phyloP scores from a whole-genome alignment of 768 basidiomycete species.

The Boletus reticuloceps region DNA sequence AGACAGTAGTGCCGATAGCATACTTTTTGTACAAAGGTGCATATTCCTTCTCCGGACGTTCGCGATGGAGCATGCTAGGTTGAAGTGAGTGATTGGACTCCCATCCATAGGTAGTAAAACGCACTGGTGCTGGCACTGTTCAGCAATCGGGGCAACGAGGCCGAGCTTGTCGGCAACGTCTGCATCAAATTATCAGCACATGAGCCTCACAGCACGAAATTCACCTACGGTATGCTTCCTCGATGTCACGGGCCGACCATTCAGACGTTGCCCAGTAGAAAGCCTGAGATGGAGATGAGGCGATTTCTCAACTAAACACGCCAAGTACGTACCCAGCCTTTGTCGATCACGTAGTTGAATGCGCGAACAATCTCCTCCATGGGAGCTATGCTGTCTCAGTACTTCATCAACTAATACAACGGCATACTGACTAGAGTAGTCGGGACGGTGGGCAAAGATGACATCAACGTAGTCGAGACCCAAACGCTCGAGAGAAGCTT shows the following conservation, averaged over 20 bases:
- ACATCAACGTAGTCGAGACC: conserved; percentile 54
- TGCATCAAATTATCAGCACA: conserved; percentile 9
- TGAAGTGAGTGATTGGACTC: background rate
- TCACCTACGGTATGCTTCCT: conserved; percentile 39
- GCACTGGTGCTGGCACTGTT: conserved; percentile 50
- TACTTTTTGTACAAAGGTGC: conserved; percentile 45
- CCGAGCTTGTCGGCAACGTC: conserved; percentile 50
- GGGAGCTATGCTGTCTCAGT: conserved; percentile 28
- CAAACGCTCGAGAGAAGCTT: conserved; percentile 48
- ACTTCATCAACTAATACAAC: background rate
- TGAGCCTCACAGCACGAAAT: background rate
- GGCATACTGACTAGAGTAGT: conserved; percentile 30
- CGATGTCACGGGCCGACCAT: conserved; percentile 52
- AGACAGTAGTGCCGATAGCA: conserved; percentile 48
- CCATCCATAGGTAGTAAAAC: background rate
- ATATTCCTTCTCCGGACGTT: conserved; percentile 55
- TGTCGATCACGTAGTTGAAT: conserved; percentile 53
- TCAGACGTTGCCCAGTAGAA: conserved; percentile 54
- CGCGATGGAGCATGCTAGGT: conserved; percentile 49
- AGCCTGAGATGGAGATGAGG: conserved; percentile 19
- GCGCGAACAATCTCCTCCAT: conserved; percentile 59
- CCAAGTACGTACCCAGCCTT: conserved; percentile 38
- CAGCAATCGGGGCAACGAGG: conserved; percentile 48
- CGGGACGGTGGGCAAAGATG: conserved; percentile 49
- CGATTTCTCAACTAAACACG: background rate